These are phyloP conservation scores for Ophiostoma montium DNA, from an alignment of 2,329 filamentous ascomycete genomes.

Conservation along the genomic window DNA sequence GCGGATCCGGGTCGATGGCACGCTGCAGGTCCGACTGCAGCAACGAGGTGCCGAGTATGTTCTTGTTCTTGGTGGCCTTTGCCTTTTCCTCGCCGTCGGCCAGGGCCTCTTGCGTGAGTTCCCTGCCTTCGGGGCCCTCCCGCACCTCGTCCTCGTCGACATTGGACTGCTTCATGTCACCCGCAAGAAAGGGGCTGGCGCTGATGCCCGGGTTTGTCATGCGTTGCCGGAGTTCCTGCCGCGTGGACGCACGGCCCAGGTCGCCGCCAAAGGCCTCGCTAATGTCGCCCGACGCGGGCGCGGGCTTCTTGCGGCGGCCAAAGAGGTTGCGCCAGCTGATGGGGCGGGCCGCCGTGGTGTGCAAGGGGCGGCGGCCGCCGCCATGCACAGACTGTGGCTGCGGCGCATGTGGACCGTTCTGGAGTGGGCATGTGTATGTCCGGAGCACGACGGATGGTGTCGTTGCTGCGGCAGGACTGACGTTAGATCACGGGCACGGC, in stretches of 20 bases:
- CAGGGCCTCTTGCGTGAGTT: background rate
- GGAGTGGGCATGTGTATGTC: background rate
- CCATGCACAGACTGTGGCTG: background rate
- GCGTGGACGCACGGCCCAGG: conserved; percentile 19
- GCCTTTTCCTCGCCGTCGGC: background rate
- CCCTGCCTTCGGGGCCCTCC: conserved; percentile 12
- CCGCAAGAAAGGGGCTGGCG: conserved; percentile 49
- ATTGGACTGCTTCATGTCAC: conserved; percentile 29
- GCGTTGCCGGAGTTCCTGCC: conserved; percentile 27
- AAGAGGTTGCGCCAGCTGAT: conserved; percentile 12
- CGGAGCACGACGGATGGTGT: conserved; percentile 1
- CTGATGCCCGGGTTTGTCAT: conserved; percentile 29
- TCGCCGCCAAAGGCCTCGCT: conserved; percentile 12
- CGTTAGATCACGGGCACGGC: background rate
- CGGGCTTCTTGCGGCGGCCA: conserved; percentile 17
- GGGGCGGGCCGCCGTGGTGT: conserved; percentile 8
- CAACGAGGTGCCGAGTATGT: conserved; percentile 19
- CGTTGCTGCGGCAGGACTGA: background rate
- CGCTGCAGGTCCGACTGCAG: conserved; percentile 42
- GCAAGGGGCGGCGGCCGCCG: conserved; percentile 4
- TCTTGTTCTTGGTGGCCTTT: background rate
- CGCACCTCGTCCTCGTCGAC: conserved; percentile 24
- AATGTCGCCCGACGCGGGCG: background rate
- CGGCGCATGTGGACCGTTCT: background rate
- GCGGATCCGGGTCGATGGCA: conserved; percentile 62